Conservation (phyloP, 495 filamentous ascomycete species). For the Aspergillus cavernicola region DNA sequence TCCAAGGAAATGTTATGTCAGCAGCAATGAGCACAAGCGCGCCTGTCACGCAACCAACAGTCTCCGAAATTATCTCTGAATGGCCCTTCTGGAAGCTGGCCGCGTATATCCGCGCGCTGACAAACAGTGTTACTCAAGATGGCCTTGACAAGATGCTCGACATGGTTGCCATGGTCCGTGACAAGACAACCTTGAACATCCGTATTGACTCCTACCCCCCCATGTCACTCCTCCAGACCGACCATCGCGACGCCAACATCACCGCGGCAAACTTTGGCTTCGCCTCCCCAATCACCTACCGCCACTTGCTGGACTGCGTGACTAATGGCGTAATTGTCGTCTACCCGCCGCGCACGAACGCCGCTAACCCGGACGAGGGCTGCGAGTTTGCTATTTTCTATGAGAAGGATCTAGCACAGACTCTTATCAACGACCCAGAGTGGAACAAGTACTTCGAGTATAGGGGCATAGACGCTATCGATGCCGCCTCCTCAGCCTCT, state of each 20-base stretch:
- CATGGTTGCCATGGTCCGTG: conserved; percentile 30
- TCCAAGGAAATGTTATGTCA: conserved; percentile 36
- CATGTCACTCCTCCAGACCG: conserved; percentile 23
- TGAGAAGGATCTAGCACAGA: conserved; percentile 31
- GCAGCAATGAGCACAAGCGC: conserved; percentile 20
- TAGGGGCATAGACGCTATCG: conserved; percentile 25
- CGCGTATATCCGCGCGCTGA: conserved; percentile 34
- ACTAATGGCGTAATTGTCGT: conserved; percentile 16
- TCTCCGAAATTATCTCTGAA: conserved; percentile 32
- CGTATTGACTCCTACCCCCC: conserved; percentile 19
- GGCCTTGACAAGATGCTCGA: conserved; percentile 24
- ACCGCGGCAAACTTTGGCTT: conserved; percentile 24
- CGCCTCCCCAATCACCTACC: conserved; percentile 17
- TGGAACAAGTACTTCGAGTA: conserved; percentile 41
- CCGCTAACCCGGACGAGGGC: conserved; percentile 34
- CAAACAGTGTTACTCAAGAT: conserved; percentile 30
- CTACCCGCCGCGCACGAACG: conserved; percentile 17
- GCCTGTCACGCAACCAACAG: conserved; percentile 17
- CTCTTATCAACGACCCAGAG: conserved; percentile 36
- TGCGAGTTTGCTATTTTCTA: conserved; percentile 39
- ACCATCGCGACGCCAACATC: conserved; percentile 24
- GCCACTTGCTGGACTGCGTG: conserved; percentile 18
- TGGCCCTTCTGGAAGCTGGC: conserved; percentile 34
- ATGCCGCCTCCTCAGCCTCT: background rate
- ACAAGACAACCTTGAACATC: conserved; percentile 30